These are phyloP conservation scores for Alternaria postmessia DNA, from an alignment of 2,329 filamentous ascomycete species.

Conservation along the genomic window DNA sequence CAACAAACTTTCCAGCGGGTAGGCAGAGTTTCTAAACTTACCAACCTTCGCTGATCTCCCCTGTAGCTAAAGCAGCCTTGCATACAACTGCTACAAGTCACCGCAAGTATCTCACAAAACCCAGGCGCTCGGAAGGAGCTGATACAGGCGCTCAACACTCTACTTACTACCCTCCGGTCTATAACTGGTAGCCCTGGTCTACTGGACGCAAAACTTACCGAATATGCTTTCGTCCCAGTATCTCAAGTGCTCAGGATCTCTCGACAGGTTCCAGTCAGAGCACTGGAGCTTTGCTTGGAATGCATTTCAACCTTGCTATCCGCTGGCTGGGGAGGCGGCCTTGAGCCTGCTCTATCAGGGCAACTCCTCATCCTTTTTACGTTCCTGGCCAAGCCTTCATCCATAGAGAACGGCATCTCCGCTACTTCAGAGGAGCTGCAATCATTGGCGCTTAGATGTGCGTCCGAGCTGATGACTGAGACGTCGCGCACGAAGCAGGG, in stretches of 20 bases:
- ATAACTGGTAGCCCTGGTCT: slow-evolving; percentile 46
- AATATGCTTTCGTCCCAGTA: slow-evolving; percentile 94
- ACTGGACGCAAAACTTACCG: slow-evolving; percentile 83
- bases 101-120: slow-evolving; percentile 59
- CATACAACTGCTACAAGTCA: slow-evolving; percentile 65
- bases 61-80: slow-evolving; percentile 65
- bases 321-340: slow-evolving; percentile 78
- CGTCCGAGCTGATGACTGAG: slow-evolving; percentile 71
- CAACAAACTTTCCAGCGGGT: slow-evolving; percentile 53
- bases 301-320: slow-evolving; percentile 77
- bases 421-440: slow-evolving; percentile 76
- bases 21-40: slow-evolving; percentile 6
- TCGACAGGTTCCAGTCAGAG: slow-evolving; percentile 72
- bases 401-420: slow-evolving; percentile 57
- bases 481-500: slow-evolving; percentile 60
- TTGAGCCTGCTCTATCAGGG: slow-evolving; percentile 76
- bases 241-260: slow-evolving; percentile 84
- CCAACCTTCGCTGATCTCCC: slow-evolving; percentile 8
- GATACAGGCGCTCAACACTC: slow-evolving; percentile 55
- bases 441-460: slow-evolving; percentile 73
- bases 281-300: slow-evolving; percentile 78
- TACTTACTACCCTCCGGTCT: slow-evolving; percentile 54
- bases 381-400: slow-evolving; percentile 78
- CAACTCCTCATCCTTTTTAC: slow-evolving; percentile 87
- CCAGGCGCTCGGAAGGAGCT: slow-evolving; percentile 58